phyloP scores from a whole-genome alignment of 257 asterid species.

The Capsicum pubescens region DNA sequence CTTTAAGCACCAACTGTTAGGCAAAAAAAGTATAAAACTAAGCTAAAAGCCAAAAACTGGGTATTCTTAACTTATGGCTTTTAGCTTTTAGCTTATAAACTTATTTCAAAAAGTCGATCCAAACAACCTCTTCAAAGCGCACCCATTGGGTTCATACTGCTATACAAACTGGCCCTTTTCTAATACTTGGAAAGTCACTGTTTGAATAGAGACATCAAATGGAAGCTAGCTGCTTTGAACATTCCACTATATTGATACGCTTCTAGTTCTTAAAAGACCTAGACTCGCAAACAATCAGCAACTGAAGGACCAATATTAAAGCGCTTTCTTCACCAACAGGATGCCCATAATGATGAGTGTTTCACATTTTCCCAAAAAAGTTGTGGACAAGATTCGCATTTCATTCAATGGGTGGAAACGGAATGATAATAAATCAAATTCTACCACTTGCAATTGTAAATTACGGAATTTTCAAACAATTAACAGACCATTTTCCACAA shows the following conservation, averaged over 20 bases:
- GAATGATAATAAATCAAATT: constrained; percentile 1
- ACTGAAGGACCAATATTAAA: not conserved
- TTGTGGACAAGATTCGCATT: not conserved
- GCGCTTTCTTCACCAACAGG: not conserved
- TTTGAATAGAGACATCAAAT: not conserved
- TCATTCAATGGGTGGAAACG: constrained; percentile 17
- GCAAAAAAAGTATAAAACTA: no score
- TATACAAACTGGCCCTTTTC: no score
- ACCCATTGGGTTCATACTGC: no score
- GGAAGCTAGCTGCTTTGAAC: not conserved
- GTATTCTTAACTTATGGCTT: no score
- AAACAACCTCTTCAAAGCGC: no score
- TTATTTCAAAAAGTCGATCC: no score
- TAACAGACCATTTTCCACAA: constrained; percentile 13
- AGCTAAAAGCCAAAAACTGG: no score
- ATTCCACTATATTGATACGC: not conserved
- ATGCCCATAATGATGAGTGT: not conserved
- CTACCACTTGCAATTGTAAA: not conserved
- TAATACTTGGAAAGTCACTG: not conserved
- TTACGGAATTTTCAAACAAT: not conserved
- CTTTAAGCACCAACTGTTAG: no score
- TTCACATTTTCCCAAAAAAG: not conserved
- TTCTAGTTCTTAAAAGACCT: not conserved
- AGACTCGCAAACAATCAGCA: not conserved
- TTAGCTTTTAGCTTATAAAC: no score